Evolutionary conservation across 2,329 filamentous ascomycete species (phyloP), one percentile per base, ranked within the genome.

Genomic region (Fusarium sp.): DNA sequence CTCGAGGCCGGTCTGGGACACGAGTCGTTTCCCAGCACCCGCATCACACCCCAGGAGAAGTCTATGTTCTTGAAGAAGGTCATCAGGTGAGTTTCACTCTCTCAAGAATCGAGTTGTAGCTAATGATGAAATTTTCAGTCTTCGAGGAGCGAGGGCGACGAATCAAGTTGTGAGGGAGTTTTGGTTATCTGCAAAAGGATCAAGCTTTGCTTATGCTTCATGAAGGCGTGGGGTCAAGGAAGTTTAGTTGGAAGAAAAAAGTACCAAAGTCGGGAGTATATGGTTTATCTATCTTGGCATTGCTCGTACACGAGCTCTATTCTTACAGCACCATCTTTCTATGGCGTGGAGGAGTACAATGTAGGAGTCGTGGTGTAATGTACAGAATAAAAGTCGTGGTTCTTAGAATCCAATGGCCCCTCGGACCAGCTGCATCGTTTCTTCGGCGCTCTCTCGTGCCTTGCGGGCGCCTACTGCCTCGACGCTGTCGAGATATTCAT

Each of bases 131-230:
- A 29, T 29, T 29, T 29, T 6, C 66, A 92, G 90, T 78, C 84
- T 94, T 37, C 86, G 93, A 43, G 93, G 93, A 9, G 86, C 88
- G 2, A 87, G 88, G 72, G 84, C 87, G 59, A 94, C 92, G 4
- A 93, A 92, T 72, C 88, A 91, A 64, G 86, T 93, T 1, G 89
- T 94, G 4, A 88, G 90, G 68, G 92, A 94, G 33, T 95, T 95
- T 79, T 95, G 92, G 91, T 83, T 94, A n/a, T 86, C 88, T 3
- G 92, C 91, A 71, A 86, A 92, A 70, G 89, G 89, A 8, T 87
- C 87, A 1, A 90, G 85, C 76, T 92, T 91, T 81, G 85, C 89
- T 10, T 92, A 92, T 81, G 87, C 85, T 58, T 91, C 90, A 52
- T 91, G 76, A 78, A 61, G 50, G 52, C 4, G 27, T 61, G 59